Conservation (phyloP, 1,284 basidiomycete genomes). For the Sanghuangporus weigelae region DNA sequence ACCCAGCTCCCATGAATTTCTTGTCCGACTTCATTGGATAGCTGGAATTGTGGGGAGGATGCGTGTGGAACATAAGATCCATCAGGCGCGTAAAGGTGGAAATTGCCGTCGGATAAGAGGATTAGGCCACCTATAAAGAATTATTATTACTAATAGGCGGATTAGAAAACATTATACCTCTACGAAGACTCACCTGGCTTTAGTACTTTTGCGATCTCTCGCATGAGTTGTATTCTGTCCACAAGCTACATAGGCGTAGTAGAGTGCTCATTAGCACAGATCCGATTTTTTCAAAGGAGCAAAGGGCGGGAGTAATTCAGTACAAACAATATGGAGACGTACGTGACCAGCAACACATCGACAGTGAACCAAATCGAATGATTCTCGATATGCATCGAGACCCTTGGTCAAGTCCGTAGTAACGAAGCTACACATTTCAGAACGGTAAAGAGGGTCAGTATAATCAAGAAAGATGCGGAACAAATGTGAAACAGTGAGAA, state of each 20-base stretch:
- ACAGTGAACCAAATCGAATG: conserved; percentile 15
- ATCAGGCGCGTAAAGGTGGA: background rate
- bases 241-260: background rate
- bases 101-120: conserved; percentile 12
- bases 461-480: background rate
- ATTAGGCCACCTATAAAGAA: conserved; percentile 7
- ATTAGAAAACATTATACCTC: background rate
- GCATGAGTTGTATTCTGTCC: conserved; percentile 6
- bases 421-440: conserved; percentile 1
- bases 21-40: background rate
- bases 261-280: background rate
- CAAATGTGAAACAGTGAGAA: background rate
- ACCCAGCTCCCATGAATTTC: background rate
- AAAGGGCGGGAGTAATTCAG: background rate
- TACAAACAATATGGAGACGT: background rate
- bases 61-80: background rate
- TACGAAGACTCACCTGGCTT: conserved; percentile 12
- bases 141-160: too few species aligned
- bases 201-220: conserved; percentile 6
- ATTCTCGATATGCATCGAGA: conserved; percentile 8
- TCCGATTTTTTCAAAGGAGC: background rate
- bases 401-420: conserved; percentile 13
- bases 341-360: conserved; percentile 18
- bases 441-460: background rate
- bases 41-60: background rate